A percentile compares a stretch with the other conserved stretches of the same genome.
phyloP scores from a whole-genome alignment of 345 rosid genomes.

The Stellera chamaejasme region DNA sequence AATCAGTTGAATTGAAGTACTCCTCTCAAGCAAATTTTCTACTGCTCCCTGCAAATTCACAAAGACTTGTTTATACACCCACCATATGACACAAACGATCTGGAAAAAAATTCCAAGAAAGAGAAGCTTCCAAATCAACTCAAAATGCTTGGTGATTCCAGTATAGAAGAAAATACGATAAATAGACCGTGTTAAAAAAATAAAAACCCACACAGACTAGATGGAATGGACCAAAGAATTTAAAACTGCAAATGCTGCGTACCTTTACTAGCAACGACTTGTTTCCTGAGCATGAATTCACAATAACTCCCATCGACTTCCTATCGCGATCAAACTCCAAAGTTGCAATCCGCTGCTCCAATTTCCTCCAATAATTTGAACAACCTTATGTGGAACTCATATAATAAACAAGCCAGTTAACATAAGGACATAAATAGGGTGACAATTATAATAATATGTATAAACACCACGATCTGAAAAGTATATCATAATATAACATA shows the following conservation, averaged over 20 bases:
- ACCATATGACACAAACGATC: not conserved
- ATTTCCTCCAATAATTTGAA: constrained; percentile 54
- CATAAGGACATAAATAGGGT: no score
- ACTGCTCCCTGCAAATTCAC: constrained; percentile 81
- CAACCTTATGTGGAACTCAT: constrained; percentile 37
- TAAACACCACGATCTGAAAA: not conserved
- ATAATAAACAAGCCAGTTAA: not conserved
- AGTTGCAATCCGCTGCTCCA: constrained; percentile 80
- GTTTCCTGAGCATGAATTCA: constrained; percentile 60
- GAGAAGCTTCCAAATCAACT: not conserved
- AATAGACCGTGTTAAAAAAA: no score
- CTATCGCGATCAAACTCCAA: constrained; percentile 90
- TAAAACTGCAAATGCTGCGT: not conserved
- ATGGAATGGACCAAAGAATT: no score
- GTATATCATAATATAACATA: no score
- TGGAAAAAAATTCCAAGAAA: not conserved
- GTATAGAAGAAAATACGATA: no score
- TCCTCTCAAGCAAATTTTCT: constrained; percentile 83
- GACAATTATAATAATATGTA: not conserved
- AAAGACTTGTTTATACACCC: constrained; percentile 1
- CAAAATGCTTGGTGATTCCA: constrained; percentile 4
- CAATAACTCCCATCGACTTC: constrained; percentile 98
- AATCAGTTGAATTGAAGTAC: constrained; percentile 57
- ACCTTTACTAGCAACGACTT: constrained; percentile 90
- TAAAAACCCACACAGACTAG: no score